Evolutionary conservation across 2,329 filamentous ascomycete genomes (phyloP).

Genomic region (Pseudogymnoascus sp.): DNA sequence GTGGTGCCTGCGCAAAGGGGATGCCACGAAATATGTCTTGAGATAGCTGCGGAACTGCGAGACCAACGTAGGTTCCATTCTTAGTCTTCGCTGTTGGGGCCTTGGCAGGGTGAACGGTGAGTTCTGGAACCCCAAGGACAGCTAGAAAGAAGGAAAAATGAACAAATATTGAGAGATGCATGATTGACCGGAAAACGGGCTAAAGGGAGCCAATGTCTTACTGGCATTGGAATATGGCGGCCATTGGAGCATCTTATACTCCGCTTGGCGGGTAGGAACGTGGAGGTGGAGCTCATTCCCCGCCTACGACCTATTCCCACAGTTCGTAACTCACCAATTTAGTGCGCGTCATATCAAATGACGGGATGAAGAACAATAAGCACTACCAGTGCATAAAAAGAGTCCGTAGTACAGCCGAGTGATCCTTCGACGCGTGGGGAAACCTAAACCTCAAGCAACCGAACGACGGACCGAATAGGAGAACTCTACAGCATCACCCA

Average conservation of each 20-base stretch:
- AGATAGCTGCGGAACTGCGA: conserved; percentile 6
- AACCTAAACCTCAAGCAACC: not conserved
- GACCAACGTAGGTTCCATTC: not conserved
- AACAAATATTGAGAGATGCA: not conserved
- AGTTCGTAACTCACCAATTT: not conserved
- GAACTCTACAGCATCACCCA: not conserved
- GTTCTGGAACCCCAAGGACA: not conserved
- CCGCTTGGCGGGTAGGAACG: not conserved
- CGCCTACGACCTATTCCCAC: not conserved
- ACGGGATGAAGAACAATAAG: not conserved
- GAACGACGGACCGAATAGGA: not conserved
- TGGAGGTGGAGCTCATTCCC: conserved; percentile 1
- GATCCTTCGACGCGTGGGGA: not conserved
- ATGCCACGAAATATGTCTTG: conserved; percentile 15
- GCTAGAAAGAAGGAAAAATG: not conserved
- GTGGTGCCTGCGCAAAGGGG: conserved; percentile 14
- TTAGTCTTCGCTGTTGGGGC: not conserved
- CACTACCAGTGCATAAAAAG: not conserved
- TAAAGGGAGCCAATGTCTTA: not conserved
- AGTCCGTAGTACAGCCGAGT: not conserved
- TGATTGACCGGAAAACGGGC: not conserved
- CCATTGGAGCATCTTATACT: not conserved
- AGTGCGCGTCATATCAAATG: not conserved
- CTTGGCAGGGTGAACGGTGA: not conserved
- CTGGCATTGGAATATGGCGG: not conserved